Evolutionary conservation across 1,284 basidiomycete genomes (phyloP).

Genomic region (Cerrena zonata): DNA sequence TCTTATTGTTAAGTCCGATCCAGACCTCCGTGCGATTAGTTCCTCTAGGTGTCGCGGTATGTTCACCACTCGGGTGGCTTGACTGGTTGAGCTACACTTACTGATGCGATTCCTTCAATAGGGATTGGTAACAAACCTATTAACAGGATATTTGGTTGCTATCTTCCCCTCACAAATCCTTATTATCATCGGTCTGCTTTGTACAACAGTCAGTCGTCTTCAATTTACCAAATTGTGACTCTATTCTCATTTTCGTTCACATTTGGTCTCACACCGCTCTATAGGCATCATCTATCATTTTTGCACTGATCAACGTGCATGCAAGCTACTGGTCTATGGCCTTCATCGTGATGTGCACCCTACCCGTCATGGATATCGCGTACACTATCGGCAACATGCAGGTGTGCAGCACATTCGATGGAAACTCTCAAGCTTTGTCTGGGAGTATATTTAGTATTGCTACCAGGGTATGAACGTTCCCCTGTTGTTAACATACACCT

Average conservation of each 20-base stretch:
- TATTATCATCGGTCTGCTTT: conserved; percentile 24
- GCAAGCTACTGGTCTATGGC: conserved; percentile 29
- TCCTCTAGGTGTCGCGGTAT: conserved; percentile 25
- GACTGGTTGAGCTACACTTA: no score
- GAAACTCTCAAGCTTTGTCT: conserved; percentile 32
- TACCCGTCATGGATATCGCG: conserved; percentile 25
- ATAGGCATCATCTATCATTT: conserved; percentile 28
- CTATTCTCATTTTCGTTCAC: no score
- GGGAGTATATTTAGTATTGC: conserved; percentile 35
- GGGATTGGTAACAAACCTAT: conserved; percentile 25
- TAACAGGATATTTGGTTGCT: conserved; percentile 25
- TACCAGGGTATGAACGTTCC: conserved; percentile 31
- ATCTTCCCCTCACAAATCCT: conserved; percentile 25
- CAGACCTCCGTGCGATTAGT: conserved; percentile 29
- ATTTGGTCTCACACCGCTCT: no score
- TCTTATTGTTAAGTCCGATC: conserved; percentile 25
- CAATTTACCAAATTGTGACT: conserved; percentile 12
- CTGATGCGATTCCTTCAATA: no score
- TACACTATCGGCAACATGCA: conserved; percentile 34
- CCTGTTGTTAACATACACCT: no score
- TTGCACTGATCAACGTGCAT: conserved; percentile 28
- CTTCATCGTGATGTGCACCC: conserved; percentile 26
- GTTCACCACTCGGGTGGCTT: no score
- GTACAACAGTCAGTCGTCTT: conserved; percentile 25
- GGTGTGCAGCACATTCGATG: conserved; percentile 27